Base-by-base conservation (phyloP, 2,329 filamentous ascomycete species). In the Fusarium acutatum region DNA sequence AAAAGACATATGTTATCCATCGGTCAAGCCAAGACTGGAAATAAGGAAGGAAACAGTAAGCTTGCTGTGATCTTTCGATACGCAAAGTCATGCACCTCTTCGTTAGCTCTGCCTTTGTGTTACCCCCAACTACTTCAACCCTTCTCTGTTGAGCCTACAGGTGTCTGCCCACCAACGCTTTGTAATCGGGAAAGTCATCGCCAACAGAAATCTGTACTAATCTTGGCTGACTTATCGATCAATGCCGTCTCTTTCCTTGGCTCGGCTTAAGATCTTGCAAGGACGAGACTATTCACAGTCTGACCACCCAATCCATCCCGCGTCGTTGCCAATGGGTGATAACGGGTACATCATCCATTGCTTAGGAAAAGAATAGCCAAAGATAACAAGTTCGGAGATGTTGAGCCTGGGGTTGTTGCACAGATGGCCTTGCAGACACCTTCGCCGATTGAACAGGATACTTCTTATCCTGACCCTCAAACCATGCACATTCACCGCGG, bases 51-150 rank as follows among this genome's bases (percentile, higher is more conserved):
- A 30, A 61, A 35, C 43, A 41, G 24, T 34, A 30, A 47, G 46
- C 59, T 53, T 57, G 30, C 49, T 47, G 58, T 50, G 40, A 37
- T 61, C 58, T 64, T 58, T 71, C 34, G 63, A 72, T 44, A 60
- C 46, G 60, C 47, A 69, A 43, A 54, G 40, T 30, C 32, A 60
- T 72, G 44, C 62, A 49, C 43, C 47, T 34, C 34, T 17, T 65
- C 52, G 34, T 41, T 63, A 46, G 57, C 56, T 69, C 60, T 64
- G 60, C 41, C 56, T 60, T 57, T 64, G 74, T 77, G 74, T 67
- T 67, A 77, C 75, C 69, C 72, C 47, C 64, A 50, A 43, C 44
- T 63, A 37, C 57, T 61, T 60, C 66, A 57, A 54, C 46, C 34
- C 37, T 46, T 52, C 53, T 43, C 34, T 58, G 59, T 65, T 67